Conservation (phyloP, 2,329 filamentous ascomycete species). For the Colletotrichum sp. region DNA sequence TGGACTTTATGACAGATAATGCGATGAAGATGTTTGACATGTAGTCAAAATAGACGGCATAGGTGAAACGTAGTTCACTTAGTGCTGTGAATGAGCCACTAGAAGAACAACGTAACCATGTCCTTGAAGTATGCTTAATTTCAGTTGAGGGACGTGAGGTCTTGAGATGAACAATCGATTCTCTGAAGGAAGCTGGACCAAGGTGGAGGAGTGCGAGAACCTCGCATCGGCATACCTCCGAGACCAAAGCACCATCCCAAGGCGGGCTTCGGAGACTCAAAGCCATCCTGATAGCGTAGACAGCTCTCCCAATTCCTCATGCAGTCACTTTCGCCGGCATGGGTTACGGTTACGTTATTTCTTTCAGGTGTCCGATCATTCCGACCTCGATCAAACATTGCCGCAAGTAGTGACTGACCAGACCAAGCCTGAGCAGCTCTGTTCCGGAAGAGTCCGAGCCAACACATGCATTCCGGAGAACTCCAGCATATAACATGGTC, state of each 20-base stretch:
- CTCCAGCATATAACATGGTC: background rate
- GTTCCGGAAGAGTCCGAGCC: background rate
- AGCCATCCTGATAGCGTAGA: background rate
- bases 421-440: background rate
- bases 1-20: background rate
- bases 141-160: background rate
- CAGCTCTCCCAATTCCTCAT: background rate
- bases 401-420: background rate
- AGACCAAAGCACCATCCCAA: background rate
- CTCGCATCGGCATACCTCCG: background rate
- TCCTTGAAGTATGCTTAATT: background rate
- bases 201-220: background rate
- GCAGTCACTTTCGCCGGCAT: background rate
- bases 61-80: background rate
- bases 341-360: background rate
- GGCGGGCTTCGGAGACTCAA: background rate
- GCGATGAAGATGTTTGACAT: background rate
- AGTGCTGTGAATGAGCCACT: background rate
- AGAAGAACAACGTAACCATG: background rate
- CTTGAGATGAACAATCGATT: background rate
- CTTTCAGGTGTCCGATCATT: background rate
- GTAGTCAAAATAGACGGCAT: background rate
- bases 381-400: background rate
- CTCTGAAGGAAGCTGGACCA: background rate
- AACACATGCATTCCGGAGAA: background rate